phyloP scores from a whole-genome alignment of 2,329 filamentous ascomycete species.

The Verticillium zaregamsianum region DNA sequence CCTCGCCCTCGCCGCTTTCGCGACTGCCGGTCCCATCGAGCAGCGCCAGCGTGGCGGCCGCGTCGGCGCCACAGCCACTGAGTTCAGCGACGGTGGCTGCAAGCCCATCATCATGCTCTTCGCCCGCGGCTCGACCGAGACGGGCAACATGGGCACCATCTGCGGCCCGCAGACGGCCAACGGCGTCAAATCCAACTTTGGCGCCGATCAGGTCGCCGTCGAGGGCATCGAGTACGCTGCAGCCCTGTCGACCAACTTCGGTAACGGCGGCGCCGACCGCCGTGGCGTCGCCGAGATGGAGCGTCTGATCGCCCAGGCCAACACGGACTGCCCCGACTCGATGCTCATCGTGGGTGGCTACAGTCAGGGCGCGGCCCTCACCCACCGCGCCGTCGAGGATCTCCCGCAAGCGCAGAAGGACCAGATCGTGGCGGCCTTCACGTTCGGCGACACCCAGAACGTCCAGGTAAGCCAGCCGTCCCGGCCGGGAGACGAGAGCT shows the following conservation, averaged over 20 bases:
- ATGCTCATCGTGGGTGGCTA: slow-evolving; percentile 34
- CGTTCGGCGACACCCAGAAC: slow-evolving; percentile 21
- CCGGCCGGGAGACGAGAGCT: not conserved
- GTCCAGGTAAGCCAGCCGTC: not conserved
- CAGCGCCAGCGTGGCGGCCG: slow-evolving; percentile 11
- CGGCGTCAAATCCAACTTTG: slow-evolving; percentile 15
- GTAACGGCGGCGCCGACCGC: slow-evolving; percentile 23
- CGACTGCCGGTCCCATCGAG: slow-evolving; percentile 7
- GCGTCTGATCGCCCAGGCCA: slow-evolving; percentile 28
- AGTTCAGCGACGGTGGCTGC: slow-evolving; percentile 19
- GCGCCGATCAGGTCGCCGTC: slow-evolving; percentile 13
- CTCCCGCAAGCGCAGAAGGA: slow-evolving; percentile 17
- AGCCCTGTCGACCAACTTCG: slow-evolving; percentile 25
- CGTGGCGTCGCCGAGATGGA: slow-evolving; percentile 26
- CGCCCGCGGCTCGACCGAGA: slow-evolving; percentile 18
- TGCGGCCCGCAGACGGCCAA: slow-evolving; percentile 16
- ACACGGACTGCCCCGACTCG: slow-evolving; percentile 29
- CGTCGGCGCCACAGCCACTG: slow-evolving; percentile 15
- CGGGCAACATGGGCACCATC: slow-evolving; percentile 15
- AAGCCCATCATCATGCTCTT: slow-evolving; percentile 18
- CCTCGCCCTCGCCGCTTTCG: slow-evolving; percentile 11
- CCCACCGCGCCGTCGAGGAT: slow-evolving; percentile 20
- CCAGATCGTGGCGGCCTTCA: slow-evolving; percentile 19
- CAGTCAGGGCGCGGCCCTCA: slow-evolving; percentile 28
- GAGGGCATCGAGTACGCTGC: slow-evolving; percentile 30